Base-by-base conservation (phyloP, 352 stramenopile genomes). In the Phytophthora sp. region DNA sequence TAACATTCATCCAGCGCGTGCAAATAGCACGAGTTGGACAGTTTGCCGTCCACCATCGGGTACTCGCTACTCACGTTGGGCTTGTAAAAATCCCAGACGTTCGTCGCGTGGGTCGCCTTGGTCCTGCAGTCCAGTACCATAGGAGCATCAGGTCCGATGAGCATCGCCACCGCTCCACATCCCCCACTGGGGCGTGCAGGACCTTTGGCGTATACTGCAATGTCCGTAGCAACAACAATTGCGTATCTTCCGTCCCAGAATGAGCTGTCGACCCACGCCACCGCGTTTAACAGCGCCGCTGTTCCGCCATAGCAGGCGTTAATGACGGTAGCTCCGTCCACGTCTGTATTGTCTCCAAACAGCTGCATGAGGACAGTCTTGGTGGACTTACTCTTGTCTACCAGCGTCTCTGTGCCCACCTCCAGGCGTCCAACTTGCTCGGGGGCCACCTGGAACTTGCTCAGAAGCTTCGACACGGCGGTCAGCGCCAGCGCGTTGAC, bases 1-100 rank as follows among this genome's bases (percentile, higher is more conserved):
- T 99, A 99, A 73, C 94, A 98, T 76, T 95, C 88, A 76, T 99
- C 97, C 21, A 99, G 78, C 7, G 96, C 95, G 33, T 88, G 80
- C 33, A 99, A 82, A 77, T 99, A 99, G 77, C 95, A 99, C 38
- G 88, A 76, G 70, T 98, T 96, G 59, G 92, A 98, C 47, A 98
- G 77, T 33, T 83, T 80, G 50, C 97, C 97, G 71, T 99, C 94
- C 24, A 99, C 97, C 1, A 81, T 90, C 21, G 97, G 95, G 87
- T 99, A 99, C 76, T 99, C 97, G 36, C 88, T 91, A 36, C 45
- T 63, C 12, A 79, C 80, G 44, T 94, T 71, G 12, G 97, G 97
- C 77, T 99, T 99, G 82, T 98, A 99, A 71, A 99, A 99, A 76
- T 99, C 98, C 93, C 97, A 99, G 2, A 98, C 88, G 71, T 99